These are phyloP conservation scores for Amanita muscaria DNA, from an alignment of 768 basidiomycete genomes.

Conservation along the genomic window DNA sequence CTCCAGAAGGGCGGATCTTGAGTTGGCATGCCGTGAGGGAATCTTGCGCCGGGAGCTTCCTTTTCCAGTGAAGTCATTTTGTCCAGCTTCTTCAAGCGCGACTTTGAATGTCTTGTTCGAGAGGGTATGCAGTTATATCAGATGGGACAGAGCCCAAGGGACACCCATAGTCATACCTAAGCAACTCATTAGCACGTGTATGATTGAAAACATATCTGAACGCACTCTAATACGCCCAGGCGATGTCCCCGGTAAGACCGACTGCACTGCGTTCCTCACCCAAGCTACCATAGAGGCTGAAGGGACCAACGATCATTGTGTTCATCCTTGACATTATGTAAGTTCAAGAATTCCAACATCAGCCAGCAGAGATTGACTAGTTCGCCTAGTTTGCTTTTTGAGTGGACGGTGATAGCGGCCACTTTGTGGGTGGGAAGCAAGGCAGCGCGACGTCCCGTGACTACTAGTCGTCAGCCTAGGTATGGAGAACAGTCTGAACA, in stretches of 20 bases:
- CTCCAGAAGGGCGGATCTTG: slow-evolving; percentile 50
- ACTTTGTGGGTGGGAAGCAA: too few relatives aligned
- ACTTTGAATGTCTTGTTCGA: too few relatives aligned
- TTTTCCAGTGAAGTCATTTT: too few relatives aligned
- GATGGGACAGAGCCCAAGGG: too few relatives aligned
- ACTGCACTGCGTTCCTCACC: slow-evolving; percentile 57
- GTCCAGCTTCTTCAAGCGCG: neutral
- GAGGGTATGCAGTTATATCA: too few relatives aligned
- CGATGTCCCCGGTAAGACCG: too few relatives aligned
- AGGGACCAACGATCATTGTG: slow-evolving; percentile 60
- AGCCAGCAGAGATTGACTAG: slow-evolving; percentile 39
- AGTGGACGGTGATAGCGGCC: slow-evolving; percentile 64
- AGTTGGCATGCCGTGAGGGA: slow-evolving; percentile 43
- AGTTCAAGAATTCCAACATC: too few relatives aligned
- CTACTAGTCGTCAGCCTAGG: too few relatives aligned
- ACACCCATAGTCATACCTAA: slow-evolving; percentile 72
- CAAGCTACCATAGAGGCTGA: slow-evolving; percentile 71
- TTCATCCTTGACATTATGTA: slow-evolving; percentile 49
- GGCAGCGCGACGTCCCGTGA: too few relatives aligned
- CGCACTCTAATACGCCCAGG: too few relatives aligned
- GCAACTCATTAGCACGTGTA: slow-evolving; percentile 10
- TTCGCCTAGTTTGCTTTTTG: slow-evolving; percentile 48
- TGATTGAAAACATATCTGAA: slow-evolving; percentile 30
- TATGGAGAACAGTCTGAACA: too few relatives aligned
- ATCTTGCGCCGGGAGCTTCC: too few relatives aligned